Percentiles rank a stretch among this genome's conserved stretches.
Evolutionary conservation across 768 basidiomycete species (phyloP).

Genomic region (Lactifluus subvellereus): DNA sequence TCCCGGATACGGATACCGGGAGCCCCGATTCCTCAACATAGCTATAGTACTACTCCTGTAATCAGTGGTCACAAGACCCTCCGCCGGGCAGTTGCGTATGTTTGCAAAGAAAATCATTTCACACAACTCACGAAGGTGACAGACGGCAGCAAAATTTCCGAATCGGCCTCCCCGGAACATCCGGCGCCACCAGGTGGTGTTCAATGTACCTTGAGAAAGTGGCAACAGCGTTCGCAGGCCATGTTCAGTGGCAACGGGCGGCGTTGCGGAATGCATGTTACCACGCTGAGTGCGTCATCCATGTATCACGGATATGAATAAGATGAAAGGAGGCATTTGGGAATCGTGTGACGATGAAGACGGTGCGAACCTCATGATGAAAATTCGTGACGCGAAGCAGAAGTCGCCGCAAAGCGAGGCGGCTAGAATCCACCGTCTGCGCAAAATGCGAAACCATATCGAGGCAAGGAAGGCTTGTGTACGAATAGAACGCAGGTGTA

Average conservation of each 20-base stretch:
- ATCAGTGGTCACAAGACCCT: conserved; percentile 12
- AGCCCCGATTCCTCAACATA: conserved; percentile 4
- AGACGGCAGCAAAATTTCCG: not conserved
- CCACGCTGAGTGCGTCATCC: conserved; percentile 2
- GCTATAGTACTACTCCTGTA: conserved; percentile 6
- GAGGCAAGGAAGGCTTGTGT: conserved; percentile 4
- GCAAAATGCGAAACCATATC: conserved; percentile 5
- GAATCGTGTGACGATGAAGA: not conserved
- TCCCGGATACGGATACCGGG: not conserved
- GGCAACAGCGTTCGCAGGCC: conserved; percentile 6
- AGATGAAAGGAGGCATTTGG: not conserved
- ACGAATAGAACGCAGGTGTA: conserved; percentile 4
- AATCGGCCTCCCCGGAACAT: not conserved
- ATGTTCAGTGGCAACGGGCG: conserved; percentile 9
- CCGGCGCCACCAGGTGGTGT: not conserved
- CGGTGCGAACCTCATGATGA: conserved; percentile 5
- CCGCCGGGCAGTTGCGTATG: conserved; percentile 3
- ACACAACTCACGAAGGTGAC: conserved; percentile 2
- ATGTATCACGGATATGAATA: conserved; percentile 15
- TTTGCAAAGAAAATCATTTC: not conserved
- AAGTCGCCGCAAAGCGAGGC: conserved; percentile 2
- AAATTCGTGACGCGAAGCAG: conserved; percentile 8
- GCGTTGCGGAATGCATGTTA: conserved; percentile 7
- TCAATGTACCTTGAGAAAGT: conserved; percentile 1
- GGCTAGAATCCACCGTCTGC: not conserved